Base-by-base conservation (phyloP, 768 basidiomycete species). In the Lentinula detonsa region DNA sequence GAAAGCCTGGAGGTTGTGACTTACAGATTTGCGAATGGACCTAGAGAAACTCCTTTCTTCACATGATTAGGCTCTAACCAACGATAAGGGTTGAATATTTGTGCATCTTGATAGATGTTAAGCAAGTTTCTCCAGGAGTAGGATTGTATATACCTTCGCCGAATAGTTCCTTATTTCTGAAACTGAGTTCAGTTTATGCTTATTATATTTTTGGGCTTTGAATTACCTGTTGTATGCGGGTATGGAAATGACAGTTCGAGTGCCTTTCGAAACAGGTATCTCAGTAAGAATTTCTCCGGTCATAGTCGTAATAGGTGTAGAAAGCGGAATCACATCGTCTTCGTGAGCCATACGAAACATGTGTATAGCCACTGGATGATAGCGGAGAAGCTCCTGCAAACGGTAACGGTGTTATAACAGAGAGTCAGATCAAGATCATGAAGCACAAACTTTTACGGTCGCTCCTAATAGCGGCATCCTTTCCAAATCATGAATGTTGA, bases 401-500 rank as follows among this genome's bases (percentile, higher is more conserved):
- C 21, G 55, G 33, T 37, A 39, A 28, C 54, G 37, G 34, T 33
- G 28, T 45, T 31, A 48, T 61, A 37, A 50, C 11, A 42, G 50
- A 57, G 33, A 34, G 28, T 5, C 39, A 33, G 28, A 61, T 18
- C 16, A 10, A 21, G 5, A 43, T 40, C 13, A 56, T 42, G 37
- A 39, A 39, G 37, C 8, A 42, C 69, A 56, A 35, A 78, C 81
- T 72, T 81, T 81, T 37, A 80, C 64, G n/a, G 81, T 73, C 15
- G 77, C 78, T 42, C 69, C 70, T 33, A 79, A 68, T 57, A 78
- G 84, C 18, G 75, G 73, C 82, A 85, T 84, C 18, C 65, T 67
- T 37, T 84, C 81, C 61, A 83, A 73, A 65, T 84, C 81, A 49
- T 63, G 63, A 34, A 74, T 67, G 10, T 73, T 76, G 63, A 80